Evolutionary conservation across 1,139 yeast species (phyloP), one percentile per base, ranked within the genome.

Genomic region (Hyphopichia pseudoburtonii): DNA sequence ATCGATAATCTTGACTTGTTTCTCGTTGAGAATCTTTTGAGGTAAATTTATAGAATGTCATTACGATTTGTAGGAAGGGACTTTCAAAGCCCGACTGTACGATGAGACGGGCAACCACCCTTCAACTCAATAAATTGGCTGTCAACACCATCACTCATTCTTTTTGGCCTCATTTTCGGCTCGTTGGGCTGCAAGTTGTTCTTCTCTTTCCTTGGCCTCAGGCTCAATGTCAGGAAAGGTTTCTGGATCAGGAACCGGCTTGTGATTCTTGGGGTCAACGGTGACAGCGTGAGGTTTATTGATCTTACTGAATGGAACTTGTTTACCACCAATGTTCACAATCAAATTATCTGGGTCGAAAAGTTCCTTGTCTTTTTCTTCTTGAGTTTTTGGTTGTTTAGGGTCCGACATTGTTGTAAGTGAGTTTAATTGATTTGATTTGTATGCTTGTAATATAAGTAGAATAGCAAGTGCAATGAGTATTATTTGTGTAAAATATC

Each of bases 241-340:
- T 35, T 60, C 60, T 30, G 57, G 47, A 14, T 59, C 44, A 4
- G 62, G 61, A 3, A 62, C 51, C 28, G 66, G 61, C 15, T 31
- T 31, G 25, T 31, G 28, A 4, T 16, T 11, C 4, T 23, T 17
- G 12, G 30, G 36, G 14, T 29, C 22, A n/a, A 34, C 11, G 8
- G 29, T 60, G 17, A 60, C 73, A 22, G 62, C 46, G 48, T 70
- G 77, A 3, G 77, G 77, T 45, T 66, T 69, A 49, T 60, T 66
- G 42, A 71, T 61, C 34, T 43, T 47, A 34, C 48, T 53, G 39
- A 65, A 60, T 5, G 75, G 76, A 11, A 71, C 72, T 36, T 45
- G 48, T 39, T 52, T 57, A 29, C 70, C 71, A 9, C 70, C 71
- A 28, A 70, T 49, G 36, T 68, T 50, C 17, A 71, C 58, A 18